These are phyloP conservation scores for Fagopyrum homotropicum DNA, from an alignment of 148 eudicot genomes.

Conservation along the genomic window DNA sequence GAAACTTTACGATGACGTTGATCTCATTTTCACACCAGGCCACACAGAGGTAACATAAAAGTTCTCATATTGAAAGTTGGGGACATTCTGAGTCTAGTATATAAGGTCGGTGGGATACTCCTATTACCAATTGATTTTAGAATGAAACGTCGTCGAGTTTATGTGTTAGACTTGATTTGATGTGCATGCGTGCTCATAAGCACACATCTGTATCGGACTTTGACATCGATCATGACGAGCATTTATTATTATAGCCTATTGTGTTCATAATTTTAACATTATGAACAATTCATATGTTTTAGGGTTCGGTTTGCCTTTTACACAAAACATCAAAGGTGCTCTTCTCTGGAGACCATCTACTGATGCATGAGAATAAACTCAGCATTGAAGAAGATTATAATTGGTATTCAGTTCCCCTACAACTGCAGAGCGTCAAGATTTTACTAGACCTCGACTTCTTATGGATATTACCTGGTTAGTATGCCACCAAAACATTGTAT, in stretches of 20 bases:
- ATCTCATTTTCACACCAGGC: constrained; percentile 46
- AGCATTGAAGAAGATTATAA: constrained; percentile 32
- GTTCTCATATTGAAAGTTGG: too few species aligned
- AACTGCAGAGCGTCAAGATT: constrained; percentile 30
- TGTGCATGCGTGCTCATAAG: too few species aligned
- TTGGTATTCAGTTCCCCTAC: constrained; percentile 44
- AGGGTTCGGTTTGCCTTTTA: constrained; percentile 52
- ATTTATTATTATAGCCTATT: too few species aligned
- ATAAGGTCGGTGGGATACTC: too few species aligned
- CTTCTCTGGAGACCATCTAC: constrained; percentile 45
- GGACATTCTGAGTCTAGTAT: too few species aligned
- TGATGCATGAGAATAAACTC: constrained; percentile 21
- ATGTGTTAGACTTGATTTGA: too few species aligned
- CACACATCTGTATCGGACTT: too few species aligned
- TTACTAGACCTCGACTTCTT: constrained; percentile 40
- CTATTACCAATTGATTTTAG: too few species aligned
- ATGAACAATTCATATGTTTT: constrained; percentile 3
- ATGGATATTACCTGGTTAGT: constrained; percentile 49
- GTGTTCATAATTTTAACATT: not conserved
- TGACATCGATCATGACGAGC: too few species aligned
- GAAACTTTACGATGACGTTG: constrained; percentile 32
- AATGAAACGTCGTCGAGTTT: too few species aligned
- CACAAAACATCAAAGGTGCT: constrained; percentile 43
- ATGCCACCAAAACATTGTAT: not conserved
- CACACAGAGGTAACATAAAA: constrained; percentile 28